A percentile compares a stretch with the other conserved stretches of the same genome.
Conservation (phyloP, 495 filamentous ascomycete genomes). For the Lentithecium fluviatile region DNA sequence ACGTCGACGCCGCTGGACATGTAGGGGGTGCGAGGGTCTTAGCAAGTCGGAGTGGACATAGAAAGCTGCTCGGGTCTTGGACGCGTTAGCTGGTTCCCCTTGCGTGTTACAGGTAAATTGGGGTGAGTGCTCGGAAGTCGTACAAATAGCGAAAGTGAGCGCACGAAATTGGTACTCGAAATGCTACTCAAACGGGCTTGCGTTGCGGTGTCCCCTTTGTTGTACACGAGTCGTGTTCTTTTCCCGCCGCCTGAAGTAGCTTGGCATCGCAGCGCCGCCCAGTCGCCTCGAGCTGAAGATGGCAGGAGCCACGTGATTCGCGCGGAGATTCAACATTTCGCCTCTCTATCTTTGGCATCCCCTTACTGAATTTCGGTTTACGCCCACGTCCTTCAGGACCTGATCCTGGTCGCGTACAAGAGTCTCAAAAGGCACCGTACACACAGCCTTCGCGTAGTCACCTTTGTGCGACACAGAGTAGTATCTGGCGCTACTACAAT, state of each 20-base stretch:
- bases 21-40: slow-evolving; percentile 18
- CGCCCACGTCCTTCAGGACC: too few species aligned
- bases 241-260: background rate
- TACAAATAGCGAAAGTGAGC: background rate
- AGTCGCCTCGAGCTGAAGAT: background rate
- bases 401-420: too few species aligned
- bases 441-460: too few species aligned
- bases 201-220: slow-evolving; percentile 21
- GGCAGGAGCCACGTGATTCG: slow-evolving; percentile 4
- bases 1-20: slow-evolving; percentile 49
- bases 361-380: too few species aligned
- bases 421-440: too few species aligned
- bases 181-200: background rate
- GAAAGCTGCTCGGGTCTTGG: background rate
- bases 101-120: background rate
- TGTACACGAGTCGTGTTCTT: slow-evolving; percentile 29
- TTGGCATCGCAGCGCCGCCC: slow-evolving; percentile 7
- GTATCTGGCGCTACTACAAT: too few species aligned
- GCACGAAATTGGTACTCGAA: background rate
- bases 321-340: background rate
- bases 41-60: background rate
- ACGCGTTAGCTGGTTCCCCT: too few species aligned
- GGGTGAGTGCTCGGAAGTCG: background rate
- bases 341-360: background rate
- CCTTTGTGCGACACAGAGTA: too few species aligned